Percentiles rank a stretch among this genome's conserved stretches.
Evolutionary conservation across 2,329 filamentous ascomycete genomes (phyloP).

Genomic region (Ceratocystis alfenasii): DNA sequence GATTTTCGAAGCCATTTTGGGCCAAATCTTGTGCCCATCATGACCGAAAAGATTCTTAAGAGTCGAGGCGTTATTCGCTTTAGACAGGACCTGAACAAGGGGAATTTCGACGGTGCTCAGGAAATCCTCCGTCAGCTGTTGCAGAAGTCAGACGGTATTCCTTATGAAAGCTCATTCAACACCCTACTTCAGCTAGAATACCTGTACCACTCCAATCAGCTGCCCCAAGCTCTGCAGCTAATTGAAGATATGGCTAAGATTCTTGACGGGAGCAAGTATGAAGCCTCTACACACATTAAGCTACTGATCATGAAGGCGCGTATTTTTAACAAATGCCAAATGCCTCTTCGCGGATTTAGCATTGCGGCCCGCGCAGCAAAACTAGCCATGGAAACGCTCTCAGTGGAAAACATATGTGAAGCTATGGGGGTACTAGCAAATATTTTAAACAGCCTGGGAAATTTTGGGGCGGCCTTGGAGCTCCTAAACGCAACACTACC

Average conservation of each 20-base stretch:
- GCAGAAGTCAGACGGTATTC: constrained; percentile 39
- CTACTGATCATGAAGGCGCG: constrained; percentile 62
- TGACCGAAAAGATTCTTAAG: constrained; percentile 35
- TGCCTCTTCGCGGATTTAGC: constrained; percentile 64
- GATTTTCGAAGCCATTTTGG: not conserved
- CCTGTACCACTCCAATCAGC: constrained; percentile 37
- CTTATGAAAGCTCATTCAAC: constrained; percentile 40
- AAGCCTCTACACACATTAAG: constrained; percentile 54
- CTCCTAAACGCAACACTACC: constrained; percentile 61
- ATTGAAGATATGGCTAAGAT: constrained; percentile 37
- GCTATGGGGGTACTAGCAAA: constrained; percentile 54
- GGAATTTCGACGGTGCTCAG: constrained; percentile 41
- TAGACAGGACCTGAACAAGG: constrained; percentile 47
- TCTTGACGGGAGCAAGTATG: constrained; percentile 34
- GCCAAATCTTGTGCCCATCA: not conserved
- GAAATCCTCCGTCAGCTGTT: constrained; percentile 41
- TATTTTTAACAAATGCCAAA: constrained; percentile 55
- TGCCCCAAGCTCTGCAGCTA: constrained; percentile 38
- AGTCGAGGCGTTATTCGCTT: constrained; percentile 56
- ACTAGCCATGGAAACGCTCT: constrained; percentile 56
- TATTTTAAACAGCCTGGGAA: constrained; percentile 56
- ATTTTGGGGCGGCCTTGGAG: constrained; percentile 54
- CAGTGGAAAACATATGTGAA: constrained; percentile 61
- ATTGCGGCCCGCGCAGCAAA: constrained; percentile 63
- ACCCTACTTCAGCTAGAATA: constrained; percentile 43